Base-by-base conservation (phyloP, 1,139 yeast species). In the Debaryomyces sp. region DNA sequence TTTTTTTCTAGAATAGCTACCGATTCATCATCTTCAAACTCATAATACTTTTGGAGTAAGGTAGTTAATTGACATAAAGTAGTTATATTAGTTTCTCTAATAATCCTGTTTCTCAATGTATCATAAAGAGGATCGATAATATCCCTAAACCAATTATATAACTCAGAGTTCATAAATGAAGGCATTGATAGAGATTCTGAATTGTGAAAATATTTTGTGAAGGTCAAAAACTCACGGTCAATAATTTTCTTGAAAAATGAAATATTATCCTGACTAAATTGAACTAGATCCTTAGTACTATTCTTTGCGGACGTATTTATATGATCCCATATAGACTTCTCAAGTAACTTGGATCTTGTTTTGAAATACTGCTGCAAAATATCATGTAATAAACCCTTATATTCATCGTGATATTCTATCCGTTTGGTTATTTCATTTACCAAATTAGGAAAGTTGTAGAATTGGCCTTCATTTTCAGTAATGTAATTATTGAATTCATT, bases 51-150 rank as follows among this genome's bases (percentile, higher is more conserved):
- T 52, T 85, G 87, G 27, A 92, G 70, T 26, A 90, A 68, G 1
- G 89, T 79, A 1, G 94, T 83, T 42, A 91, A 71, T 59, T 90
- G 95, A 65, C 97, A 89, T 24, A 94, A 69, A 17, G 75, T 73
- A 27, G 78, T 73, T 21, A 91, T 85, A 53, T 83, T 85, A 8
- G 78, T 71, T 60, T 91, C 97, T 50, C 85, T 78, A 35, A 91
- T 73, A 2, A 89, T 80, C 43, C 79, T 72, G 49, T 84, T 80
- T 51, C 97, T 75, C 29, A 89, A 66, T 1, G 75, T 67, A 55
- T 89, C 95, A 59, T 90, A 87, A 24, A 92, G 69, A 0, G 96
- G 95, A 41, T 90, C 96, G 39, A 89, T 72, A 5, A 88, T 58
- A 27, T 73, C 76, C 40, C 77, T 79, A 50, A 88, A 78, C 82